Percentiles rank a stretch among this genome's conserved stretches.
phyloP scores from a whole-genome alignment of 2,329 filamentous ascomycete species.

The Chaetomium sp. region DNA sequence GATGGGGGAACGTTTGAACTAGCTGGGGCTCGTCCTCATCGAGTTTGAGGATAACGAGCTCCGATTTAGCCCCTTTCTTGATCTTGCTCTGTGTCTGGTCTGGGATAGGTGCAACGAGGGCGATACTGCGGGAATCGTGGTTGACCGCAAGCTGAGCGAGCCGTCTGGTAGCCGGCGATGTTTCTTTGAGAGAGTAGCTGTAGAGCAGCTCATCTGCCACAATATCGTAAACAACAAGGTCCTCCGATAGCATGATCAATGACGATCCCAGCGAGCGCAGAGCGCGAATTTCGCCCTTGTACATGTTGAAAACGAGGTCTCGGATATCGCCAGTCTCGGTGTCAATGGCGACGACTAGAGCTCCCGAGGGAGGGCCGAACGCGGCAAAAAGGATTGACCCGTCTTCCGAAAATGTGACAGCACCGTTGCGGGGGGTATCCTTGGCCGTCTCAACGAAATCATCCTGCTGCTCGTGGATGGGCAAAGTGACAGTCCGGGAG shows the following conservation, averaged over 20 bases:
- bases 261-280: conserved; percentile 66
- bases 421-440: conserved; percentile 45
- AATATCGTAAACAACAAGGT: conserved; percentile 75
- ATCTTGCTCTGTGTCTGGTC: conserved; percentile 19
- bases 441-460: conserved; percentile 29
- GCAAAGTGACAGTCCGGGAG: conserved; percentile 49
- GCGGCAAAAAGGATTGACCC: conserved; percentile 74
- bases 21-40: conserved; percentile 53
- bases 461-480: conserved; percentile 34
- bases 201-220: conserved; percentile 70
- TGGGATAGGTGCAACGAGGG: conserved; percentile 47
- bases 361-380: conserved; percentile 47
- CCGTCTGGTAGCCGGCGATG: conserved; percentile 34
- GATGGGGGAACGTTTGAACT: conserved; percentile 47
- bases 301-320: conserved; percentile 60
- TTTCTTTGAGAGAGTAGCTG: conserved; percentile 49
- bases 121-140: conserved; percentile 56
- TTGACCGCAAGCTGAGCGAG: conserved; percentile 68
- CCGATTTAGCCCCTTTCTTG: conserved; percentile 37
- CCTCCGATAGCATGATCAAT: conserved; percentile 67
- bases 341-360: conserved; percentile 65
- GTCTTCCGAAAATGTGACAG: conserved; percentile 73
- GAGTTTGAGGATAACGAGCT: conserved; percentile 62
- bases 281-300: conserved; percentile 58
- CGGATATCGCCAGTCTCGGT: conserved; percentile 60